Evolutionary conservation across 208 protist genomes (phyloP), one percentile per base, ranked within the genome.

Genomic region (Willaertia magna): DNA sequence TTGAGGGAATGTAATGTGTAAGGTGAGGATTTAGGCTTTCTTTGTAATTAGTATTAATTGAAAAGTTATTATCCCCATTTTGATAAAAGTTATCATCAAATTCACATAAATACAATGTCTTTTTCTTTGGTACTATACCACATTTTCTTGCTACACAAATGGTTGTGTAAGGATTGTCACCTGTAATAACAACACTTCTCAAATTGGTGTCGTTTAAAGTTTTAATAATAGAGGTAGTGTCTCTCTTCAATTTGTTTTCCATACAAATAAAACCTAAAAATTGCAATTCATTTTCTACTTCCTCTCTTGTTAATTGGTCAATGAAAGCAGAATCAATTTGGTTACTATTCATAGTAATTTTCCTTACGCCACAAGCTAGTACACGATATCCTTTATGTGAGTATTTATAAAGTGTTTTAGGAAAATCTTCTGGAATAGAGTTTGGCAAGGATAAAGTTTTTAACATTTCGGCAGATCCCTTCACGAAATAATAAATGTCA

Each of bases 221-320:
- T 18, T 46, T 34, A 22, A 96, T 89, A 0, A 85, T 84, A 39
- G 44, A 22, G 39, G 59, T 1, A 16, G 92, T 90, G n/a, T 93
- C 87, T n/a, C 74, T 1, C 82, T 93, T 93, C 0, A 95, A 75
- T 43, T 85, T 79, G 81, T 95, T 95, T 42, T 91, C 67, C 51
- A 95, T 86, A 16, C 95, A 74, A 46, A 95, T 59, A 1, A 95
- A 87, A 16, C 93, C 93, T 0, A 92, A 14, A 39, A 95, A 92
- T 20, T 30, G 4, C 0, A 94, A 67, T 14, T 93, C 43, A 11
- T 30, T 39, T 75, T 94, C 92, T 4, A 92, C 44, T 34, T 86
- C 52, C 14, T 87, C 85, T n/a, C 91, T 82, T 46, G 83, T 22
- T 44, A 89, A 46, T 2, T 26, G 18, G n/a, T 67, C 55, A 67